Evolutionary conservation across 495 filamentous ascomycete species (phyloP).

Genomic region (Beverwykella pulmonaria): DNA sequence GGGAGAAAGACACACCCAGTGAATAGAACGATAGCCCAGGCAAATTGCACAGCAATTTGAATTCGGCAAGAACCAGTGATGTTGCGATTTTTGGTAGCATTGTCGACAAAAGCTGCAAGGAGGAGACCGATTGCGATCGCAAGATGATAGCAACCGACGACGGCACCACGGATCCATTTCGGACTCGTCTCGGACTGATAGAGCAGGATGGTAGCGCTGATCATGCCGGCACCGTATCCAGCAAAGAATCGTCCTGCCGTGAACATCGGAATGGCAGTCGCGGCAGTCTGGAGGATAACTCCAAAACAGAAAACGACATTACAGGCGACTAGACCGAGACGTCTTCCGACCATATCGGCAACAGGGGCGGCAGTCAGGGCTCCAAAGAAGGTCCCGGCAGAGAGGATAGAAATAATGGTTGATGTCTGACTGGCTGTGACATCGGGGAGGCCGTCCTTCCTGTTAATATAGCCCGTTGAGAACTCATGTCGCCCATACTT

Average conservation of each 20-base stretch:
- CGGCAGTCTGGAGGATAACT: constrained; percentile 75
- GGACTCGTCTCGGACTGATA: constrained; percentile 49
- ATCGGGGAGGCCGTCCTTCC: constrained; percentile 41
- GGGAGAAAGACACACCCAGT: constrained; percentile 55
- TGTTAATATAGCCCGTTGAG: constrained; percentile 57
- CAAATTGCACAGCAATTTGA: constrained; percentile 50
- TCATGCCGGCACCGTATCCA: constrained; percentile 48
- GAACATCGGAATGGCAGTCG: constrained; percentile 49
- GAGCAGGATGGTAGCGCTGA: constrained; percentile 53
- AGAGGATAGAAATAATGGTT: constrained; percentile 70
- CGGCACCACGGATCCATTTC: constrained; percentile 49
- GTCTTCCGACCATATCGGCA: constrained; percentile 75
- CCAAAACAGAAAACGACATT: constrained; percentile 71
- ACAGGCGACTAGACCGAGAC: constrained; percentile 63
- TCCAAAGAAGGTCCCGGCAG: constrained; percentile 86
- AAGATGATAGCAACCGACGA: constrained; percentile 49
- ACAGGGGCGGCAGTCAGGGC: constrained; percentile 69
- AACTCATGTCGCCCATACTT: constrained; percentile 71
- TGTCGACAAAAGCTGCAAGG: constrained; percentile 48
- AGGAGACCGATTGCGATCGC: constrained; percentile 50
- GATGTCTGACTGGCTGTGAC: constrained; percentile 67
- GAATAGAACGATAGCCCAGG: constrained; percentile 47
- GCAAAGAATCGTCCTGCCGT: constrained; percentile 49
- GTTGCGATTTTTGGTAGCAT: constrained; percentile 41
- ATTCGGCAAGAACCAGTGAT: constrained; percentile 49